Evolutionary conservation across 129 eudicot species (phyloP).

Genomic region (Heracleum sosnowskyi): DNA sequence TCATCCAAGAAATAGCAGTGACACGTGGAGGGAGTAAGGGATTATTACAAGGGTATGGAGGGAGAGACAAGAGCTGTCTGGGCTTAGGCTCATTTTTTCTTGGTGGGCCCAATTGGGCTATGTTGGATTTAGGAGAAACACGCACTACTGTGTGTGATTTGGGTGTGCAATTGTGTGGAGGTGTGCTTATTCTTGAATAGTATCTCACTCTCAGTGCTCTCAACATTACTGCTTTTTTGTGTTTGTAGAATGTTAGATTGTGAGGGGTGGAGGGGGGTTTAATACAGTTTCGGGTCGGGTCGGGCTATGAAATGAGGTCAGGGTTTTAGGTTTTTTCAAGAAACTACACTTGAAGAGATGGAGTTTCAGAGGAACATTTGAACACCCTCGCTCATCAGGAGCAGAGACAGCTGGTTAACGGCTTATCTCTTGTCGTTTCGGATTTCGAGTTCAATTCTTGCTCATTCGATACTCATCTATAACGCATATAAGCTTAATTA

Average conservation of each 20-base stretch:
- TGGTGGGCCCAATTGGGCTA: slow-evolving; percentile 49
- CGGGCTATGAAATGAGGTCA: too few species aligned
- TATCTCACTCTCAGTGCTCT: not conserved
- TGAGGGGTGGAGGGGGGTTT: too few species aligned
- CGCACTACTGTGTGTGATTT: not conserved
- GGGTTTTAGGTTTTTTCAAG: too few species aligned
- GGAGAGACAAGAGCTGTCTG: slow-evolving; percentile 70
- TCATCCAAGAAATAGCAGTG: not conserved
- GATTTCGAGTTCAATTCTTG: too few species aligned
- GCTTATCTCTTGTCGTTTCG: too few species aligned
- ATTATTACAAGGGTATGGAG: slow-evolving; percentile 47
- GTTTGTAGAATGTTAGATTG: not conserved
- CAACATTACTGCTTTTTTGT: not conserved
- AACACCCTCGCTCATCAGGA: too few species aligned
- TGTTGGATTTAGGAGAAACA: slow-evolving; percentile 18
- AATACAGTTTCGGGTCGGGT: too few species aligned
- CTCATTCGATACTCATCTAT: too few species aligned
- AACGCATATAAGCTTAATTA: too few species aligned
- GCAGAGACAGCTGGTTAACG: too few species aligned
- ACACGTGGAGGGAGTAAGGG: not conserved
- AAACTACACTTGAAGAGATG: too few species aligned
- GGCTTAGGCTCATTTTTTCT: slow-evolving; percentile 66
- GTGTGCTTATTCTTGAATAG: not conserved
- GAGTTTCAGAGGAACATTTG: too few species aligned
- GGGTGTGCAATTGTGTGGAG: not conserved